phyloP scores from a whole-genome alignment of 768 basidiomycete species.

The Kwoniella europaea region DNA sequence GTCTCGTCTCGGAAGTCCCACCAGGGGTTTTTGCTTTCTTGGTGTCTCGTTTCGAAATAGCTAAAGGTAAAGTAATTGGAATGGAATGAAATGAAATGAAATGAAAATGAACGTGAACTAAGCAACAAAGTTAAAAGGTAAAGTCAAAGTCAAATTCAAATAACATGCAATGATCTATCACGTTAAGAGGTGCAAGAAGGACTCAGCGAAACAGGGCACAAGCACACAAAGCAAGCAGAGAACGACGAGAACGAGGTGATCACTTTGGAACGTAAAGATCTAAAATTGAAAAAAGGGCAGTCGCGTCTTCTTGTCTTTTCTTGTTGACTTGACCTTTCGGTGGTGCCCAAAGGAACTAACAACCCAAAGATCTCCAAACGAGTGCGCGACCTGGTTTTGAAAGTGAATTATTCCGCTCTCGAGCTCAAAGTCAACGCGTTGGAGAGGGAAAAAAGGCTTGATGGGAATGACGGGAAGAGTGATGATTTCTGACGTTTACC shows the following conservation, averaged over 20 bases:
- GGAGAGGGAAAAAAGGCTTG: not conserved
- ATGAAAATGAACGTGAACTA: constrained; percentile 7
- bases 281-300: constrained; percentile 15
- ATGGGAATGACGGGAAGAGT: not conserved
- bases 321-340: not conserved
- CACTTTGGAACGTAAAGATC: constrained; percentile 9
- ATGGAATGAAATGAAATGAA: not conserved
- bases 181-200: not conserved
- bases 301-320: constrained; percentile 19
- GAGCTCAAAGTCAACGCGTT: not conserved
- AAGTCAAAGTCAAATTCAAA: not conserved
- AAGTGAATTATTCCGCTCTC: not conserved
- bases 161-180: not conserved
- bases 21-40: constrained; percentile 12
- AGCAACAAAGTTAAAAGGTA: constrained; percentile 11
- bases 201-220: constrained; percentile 8
- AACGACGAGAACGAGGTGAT: not conserved
- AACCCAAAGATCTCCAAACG: too few species aligned
- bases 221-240: not conserved
- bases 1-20: constrained; percentile 16
- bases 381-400: too few species aligned
- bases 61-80: not conserved
- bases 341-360: not conserved
- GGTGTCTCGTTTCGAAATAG: not conserved
- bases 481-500: not conserved